Evolutionary conservation across 176 grass and related monocot genomes (phyloP), one percentile per base, ranked within the genome.

Genomic region (Oryza brachyantha): DNA sequence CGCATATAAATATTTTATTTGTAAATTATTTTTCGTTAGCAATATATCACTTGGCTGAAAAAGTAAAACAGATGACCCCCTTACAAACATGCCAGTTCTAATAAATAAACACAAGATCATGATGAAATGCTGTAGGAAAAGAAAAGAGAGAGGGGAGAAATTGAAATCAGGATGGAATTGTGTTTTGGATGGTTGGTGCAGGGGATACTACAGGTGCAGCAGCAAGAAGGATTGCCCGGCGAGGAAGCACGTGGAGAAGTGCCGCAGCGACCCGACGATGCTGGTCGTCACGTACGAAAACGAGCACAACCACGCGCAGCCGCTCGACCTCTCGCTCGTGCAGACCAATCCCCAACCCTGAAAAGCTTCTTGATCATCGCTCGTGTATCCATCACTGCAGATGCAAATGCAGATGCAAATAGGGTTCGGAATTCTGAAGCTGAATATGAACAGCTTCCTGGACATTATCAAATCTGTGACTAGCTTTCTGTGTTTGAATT

Each of bases 181-280:
- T 37, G 3, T 13, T 17, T n/a, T n/a, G n/a, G n/a, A n/a, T 0
- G 63, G 1, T 21, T 59, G 1, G 10, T 83, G 67, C 88, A 94
- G 92, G 68, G 92, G 88, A n/a, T 91, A 94, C 92, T 94, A 94
- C 72, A 80, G 89, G 75, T 94, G 92, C 92, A 94, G 92, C 92
- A 94, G 86, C 88, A 86, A 71, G 86, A 94, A 88, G 83, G 86
- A 90, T n/a, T 94, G 88, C 83, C 83, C 86, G 41, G 92, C 92
- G 50, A 91, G 92, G 88, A 94, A 94, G 71, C 92, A 94, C 55
- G 92, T 94, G 8, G 92, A 94, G 83, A 82, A 86, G 83, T 94
- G 92, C 21, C 89, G 72, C 76, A 81, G 76, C 76, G 86, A 94
- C 57, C 72, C 92, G 0, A 70, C 72, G 28, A 94, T 91, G 92